Evolutionary conservation across 371 early-diverging fungal genomes (phyloP), one percentile per base, ranked within the genome.

Genomic region (Mortierella sp.): DNA sequence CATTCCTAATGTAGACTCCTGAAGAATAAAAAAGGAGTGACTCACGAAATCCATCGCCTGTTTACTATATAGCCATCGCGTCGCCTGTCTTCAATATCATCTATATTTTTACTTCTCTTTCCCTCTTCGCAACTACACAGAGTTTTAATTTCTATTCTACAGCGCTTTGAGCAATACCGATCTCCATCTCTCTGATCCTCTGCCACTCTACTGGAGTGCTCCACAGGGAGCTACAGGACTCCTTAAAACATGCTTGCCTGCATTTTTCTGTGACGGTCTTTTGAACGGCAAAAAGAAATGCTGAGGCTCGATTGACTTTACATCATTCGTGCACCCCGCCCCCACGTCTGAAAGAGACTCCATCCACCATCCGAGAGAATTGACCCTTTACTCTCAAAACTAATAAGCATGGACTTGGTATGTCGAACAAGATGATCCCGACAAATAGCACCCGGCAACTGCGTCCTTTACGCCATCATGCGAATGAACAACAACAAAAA

Each of bases 351-450:
- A 28, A 22, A 11, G 9, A 11, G 11, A 13, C 8, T 4, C 58
- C 58, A 57, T 57, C 32, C 13, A 32, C 28, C 19, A 38, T 38
- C 21, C 59, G 3, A 57, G 32, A 21, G 38, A 33, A 38, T 59
- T 59, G 59, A 19, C 10, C 36, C 38, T 36, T 36, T 11, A 19
- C 19, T 33, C 40, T 21, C 8, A 36, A 19, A 40, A 59, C 3
- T n/a, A 38, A 13, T 21, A 38, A 10, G n/a, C 16, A 59, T 59
- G 59, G 59, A 59, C 5, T 15, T n/a, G 59, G 59, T 59, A 59
- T 4, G 59, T 38, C 40, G 22, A 28, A 32, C 24, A 57, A 11
- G 58, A 24, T 57, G n/a, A n/a, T 38, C 16, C n/a, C 16, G 15
- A 19, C 13, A 10, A 13, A 38, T 40, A 59, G 21, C 4, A 9